Conservation (phyloP, 805 yeast species). For the Saccharomyces eubayanus region DNA sequence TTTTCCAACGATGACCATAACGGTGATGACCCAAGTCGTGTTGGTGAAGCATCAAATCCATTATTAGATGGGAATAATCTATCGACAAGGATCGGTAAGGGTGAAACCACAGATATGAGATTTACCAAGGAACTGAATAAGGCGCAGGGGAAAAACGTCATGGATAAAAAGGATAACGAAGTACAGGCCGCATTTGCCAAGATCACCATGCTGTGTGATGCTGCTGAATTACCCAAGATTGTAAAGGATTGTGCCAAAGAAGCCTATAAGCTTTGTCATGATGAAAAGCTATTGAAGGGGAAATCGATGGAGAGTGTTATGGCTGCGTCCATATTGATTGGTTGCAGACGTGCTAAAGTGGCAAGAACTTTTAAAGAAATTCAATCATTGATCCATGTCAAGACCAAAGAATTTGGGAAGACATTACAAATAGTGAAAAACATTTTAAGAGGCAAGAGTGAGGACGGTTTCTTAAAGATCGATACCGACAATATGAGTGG, state of each 20-base stretch:
- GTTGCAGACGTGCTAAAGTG: conserved; percentile 88
- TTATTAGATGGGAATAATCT: conserved; percentile 83
- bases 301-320: conserved; percentile 87
- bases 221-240: conserved; percentile 85
- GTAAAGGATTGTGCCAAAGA: conserved; percentile 98
- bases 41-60: conserved; percentile 94
- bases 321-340: conserved; percentile 93
- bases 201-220: conserved; percentile 94
- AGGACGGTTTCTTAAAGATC: conserved; percentile 32
- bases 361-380: conserved; percentile 94
- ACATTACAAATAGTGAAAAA: conserved; percentile 80
- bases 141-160: conserved; percentile 78
- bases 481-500: conserved; percentile 46
- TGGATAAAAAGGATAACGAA: conserved; percentile 82
- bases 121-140: conserved; percentile 84
- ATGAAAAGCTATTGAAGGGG: conserved; percentile 77
- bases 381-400: conserved; percentile 89
- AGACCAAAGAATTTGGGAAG: conserved; percentile 88
- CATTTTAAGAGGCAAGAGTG: conserved; percentile 41
- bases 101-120: conserved; percentile 78
- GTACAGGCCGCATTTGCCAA: conserved; percentile 82
- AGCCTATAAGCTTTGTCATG: conserved; percentile 84
- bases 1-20: conserved; percentile 96
- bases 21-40: conserved; percentile 98
- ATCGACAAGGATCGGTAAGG: conserved; percentile 84